Evolutionary conservation across 2,329 filamentous ascomycete species (phyloP).

Genomic region (Zarea fungicola): DNA sequence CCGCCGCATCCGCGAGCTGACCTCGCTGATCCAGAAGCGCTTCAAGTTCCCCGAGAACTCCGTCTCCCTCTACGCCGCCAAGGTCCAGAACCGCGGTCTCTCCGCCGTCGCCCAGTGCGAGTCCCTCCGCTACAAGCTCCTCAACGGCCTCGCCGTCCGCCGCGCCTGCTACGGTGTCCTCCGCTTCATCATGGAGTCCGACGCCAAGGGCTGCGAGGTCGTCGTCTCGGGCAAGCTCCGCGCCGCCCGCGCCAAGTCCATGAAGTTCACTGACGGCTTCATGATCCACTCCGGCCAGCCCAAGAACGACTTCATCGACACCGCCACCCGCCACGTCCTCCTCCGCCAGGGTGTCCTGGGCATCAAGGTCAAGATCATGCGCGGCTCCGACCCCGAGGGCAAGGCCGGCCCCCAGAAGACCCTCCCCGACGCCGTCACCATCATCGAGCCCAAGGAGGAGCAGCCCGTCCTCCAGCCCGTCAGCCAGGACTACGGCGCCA

Average conservation of each 20-base stretch:
- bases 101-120: slow-evolving; percentile 99
- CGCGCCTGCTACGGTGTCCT: slow-evolving; percentile 99
- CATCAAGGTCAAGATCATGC: slow-evolving; percentile 99
- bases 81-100: slow-evolving; percentile 99
- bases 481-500: slow-evolving; percentile 98
- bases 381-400: slow-evolving; percentile 97
- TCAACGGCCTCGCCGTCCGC: slow-evolving; percentile 98
- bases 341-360: slow-evolving; percentile 99
- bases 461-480: slow-evolving; percentile 89
- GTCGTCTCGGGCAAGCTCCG: slow-evolving; percentile 99
- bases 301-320: slow-evolving; percentile 99
- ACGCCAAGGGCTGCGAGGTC: slow-evolving; percentile 99
- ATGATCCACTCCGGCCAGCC: slow-evolving; percentile 99
- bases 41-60: slow-evolving; percentile 99
- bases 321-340: slow-evolving; percentile 96
- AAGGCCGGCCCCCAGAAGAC: slow-evolving; percentile 97
- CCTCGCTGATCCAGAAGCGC: slow-evolving; percentile 99
- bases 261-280: slow-evolving; percentile 99
- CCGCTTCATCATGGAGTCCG: slow-evolving; percentile 99
- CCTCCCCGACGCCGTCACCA: slow-evolving; percentile 96
- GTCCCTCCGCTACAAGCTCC: slow-evolving; percentile 99
- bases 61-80: slow-evolving; percentile 98
- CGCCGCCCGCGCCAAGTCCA: slow-evolving; percentile 98
- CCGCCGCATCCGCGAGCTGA: slow-evolving; percentile 99
- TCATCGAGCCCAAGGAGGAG: slow-evolving; percentile 99